phyloP scores from a whole-genome alignment of 116 monocot species.

The Posidonia oceanica region DNA sequence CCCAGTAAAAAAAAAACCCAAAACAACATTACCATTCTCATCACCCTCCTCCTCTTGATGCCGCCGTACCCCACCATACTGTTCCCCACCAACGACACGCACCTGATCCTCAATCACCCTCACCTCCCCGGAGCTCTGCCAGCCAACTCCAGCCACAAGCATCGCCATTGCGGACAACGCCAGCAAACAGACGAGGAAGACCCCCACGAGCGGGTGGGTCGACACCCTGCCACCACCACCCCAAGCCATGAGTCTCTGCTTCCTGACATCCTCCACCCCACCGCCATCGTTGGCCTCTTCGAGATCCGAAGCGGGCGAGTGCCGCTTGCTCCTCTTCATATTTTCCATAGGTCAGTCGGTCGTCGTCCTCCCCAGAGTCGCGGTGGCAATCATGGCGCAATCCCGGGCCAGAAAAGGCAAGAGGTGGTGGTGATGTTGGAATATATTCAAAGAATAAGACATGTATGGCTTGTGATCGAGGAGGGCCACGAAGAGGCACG shows the following conservation, averaged over 20 bases:
- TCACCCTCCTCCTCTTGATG: neutral
- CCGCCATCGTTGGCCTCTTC: neutral
- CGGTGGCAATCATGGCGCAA: neutral
- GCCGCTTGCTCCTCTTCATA: conserved; percentile 5
- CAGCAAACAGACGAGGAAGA: neutral
- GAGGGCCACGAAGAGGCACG: too few species aligned
- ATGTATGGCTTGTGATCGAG: too few species aligned
- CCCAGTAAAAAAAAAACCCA: neutral
- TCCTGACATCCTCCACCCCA: neutral
- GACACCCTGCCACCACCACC: neutral
- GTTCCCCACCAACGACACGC: neutral
- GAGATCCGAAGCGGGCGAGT: neutral
- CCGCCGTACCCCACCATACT: neutral
- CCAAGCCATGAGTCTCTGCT: neutral
- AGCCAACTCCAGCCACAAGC: conserved; percentile 1
- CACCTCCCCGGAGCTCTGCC: neutral
- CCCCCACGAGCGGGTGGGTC: neutral
- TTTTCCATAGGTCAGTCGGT: neutral
- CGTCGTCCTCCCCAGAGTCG: neutral
- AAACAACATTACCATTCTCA: neutral
- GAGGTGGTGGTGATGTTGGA: neutral
- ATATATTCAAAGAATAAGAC: neutral
- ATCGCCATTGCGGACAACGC: neutral
- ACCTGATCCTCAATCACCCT: neutral
- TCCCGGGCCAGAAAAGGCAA: neutral